These are phyloP conservation scores for Linderina pennispora DNA, from an alignment of 192 early-diverging fungal genomes.

Conservation along the genomic window DNA sequence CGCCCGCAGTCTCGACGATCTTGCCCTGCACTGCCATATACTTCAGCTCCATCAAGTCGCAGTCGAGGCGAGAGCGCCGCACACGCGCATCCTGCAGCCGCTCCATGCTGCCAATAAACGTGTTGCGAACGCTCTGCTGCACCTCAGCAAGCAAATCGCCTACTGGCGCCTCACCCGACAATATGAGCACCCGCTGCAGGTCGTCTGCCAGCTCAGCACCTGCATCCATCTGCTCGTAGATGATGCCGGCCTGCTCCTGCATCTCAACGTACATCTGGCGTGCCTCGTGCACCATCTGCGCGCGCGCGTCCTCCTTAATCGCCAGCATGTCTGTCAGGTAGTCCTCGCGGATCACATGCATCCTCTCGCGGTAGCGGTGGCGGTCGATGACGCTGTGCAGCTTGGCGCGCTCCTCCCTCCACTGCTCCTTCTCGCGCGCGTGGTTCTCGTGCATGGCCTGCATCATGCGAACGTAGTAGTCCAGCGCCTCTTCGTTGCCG, in stretches of 20 bases:
- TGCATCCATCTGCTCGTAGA: constrained; percentile 13
- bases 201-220: constrained; percentile 17
- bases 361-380: constrained; percentile 16
- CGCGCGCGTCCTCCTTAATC: constrained; percentile 28
- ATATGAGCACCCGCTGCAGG: constrained; percentile 7
- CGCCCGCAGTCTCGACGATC: constrained; percentile 30
- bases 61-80: constrained; percentile 1
- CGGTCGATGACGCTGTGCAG: constrained; percentile 23
- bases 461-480: constrained; percentile 22
- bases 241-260: constrained; percentile 16
- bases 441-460: constrained; percentile 16
- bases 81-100: constrained; percentile 9
- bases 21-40: constrained; percentile 31
- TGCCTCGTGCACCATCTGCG: constrained; percentile 38
- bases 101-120: constrained; percentile 20
- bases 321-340: constrained; percentile 9
- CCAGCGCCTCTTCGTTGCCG: constrained; percentile 12
- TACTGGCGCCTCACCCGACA: neutral
- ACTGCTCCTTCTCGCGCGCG: constrained; percentile 19
- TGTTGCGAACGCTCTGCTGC: constrained; percentile 4
- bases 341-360: constrained; percentile 15
- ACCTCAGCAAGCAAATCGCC: constrained; percentile 4
- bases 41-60: constrained; percentile 20
- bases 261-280: constrained; percentile 28
- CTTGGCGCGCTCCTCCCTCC: constrained; percentile 16